These are phyloP conservation scores for Gymnopilus junonius DNA, from an alignment of 768 basidiomycete species.

Conservation along the genomic window DNA sequence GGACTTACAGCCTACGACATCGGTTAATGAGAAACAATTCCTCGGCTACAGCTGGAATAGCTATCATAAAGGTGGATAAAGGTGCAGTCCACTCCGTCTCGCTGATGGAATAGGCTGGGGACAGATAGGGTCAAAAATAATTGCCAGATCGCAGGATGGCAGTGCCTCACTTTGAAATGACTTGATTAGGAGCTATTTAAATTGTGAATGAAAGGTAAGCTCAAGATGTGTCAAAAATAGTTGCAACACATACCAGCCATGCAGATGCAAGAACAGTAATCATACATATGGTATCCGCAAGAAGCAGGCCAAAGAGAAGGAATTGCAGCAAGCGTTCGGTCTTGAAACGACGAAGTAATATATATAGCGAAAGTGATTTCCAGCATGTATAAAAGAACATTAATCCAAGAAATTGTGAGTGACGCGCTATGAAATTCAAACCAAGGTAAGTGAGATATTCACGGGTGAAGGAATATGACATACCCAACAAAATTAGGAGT, in stretches of 20 bases:
- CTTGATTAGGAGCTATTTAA: slow-evolving; percentile 20
- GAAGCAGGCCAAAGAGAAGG: slow-evolving; percentile 20
- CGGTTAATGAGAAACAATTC: slow-evolving; percentile 27
- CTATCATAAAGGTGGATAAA: slow-evolving; percentile 21
- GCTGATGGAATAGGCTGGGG: slow-evolving; percentile 16
- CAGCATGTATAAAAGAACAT: slow-evolving; percentile 25
- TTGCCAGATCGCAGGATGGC: background rate
- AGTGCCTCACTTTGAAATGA: slow-evolving; percentile 16
- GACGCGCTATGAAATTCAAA: slow-evolving; percentile 18
- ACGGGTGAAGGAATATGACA: background rate
- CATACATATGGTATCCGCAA: slow-evolving; percentile 24
- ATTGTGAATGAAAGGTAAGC: background rate
- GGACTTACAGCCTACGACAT: slow-evolving; percentile 25
- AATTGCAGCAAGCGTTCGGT: slow-evolving; percentile 17
- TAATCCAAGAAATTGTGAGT: slow-evolving; percentile 28
- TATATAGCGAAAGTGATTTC: slow-evolving; percentile 26
- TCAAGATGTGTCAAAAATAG: background rate
- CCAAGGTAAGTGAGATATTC: background rate
- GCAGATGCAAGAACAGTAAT: slow-evolving; percentile 22
- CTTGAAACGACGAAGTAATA: slow-evolving; percentile 26
- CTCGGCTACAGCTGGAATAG: slow-evolving; percentile 20
- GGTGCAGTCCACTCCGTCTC: slow-evolving; percentile 23
- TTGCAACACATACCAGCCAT: slow-evolving; percentile 21
- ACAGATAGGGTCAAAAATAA: background rate
- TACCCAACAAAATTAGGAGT: slow-evolving; percentile 19